Evolutionary conservation across 768 basidiomycete species (phyloP), one percentile per base, ranked within the genome.

Genomic region (Naematelia encephala): DNA sequence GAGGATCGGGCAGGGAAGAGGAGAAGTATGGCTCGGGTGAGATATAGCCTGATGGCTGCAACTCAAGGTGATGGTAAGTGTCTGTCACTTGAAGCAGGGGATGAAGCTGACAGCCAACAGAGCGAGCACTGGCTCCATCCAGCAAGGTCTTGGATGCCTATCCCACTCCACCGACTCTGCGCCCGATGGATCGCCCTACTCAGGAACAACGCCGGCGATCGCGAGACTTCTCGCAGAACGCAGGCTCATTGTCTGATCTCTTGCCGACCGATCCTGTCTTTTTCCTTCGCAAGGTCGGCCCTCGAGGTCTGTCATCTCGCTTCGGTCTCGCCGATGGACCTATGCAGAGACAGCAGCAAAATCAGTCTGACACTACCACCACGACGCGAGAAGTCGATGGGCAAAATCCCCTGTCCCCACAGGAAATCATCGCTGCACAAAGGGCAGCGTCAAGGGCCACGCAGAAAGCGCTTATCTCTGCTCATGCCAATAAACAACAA

Each of bases 371-470:
- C 19, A 57, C 16, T 25, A 28, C 46, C 22, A 28, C 46, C 22
- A 27, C 16, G 14, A 14, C 54, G 14, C 4, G 23, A 12, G 28
- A 25, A 12, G 42, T 42, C 14, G 51, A 58, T 25, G 30, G 27
- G n/a, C 21, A 46, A 57, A 53, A 53, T 11, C 42, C 60, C 0
- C 69, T 78, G 61, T 89, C 90, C 2, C 83, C 86, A 22, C 89
- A 90, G 63, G 91, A 96, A 66, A 88, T 96, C 68, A 96, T 97
- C 57, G 90, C 89, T 12, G 91, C 91, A 4, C 94, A 97, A 72
- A 85, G 93, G 4, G 89, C 88, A 1, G 89, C 86, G 0, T 86
- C 84, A 5, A 83, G 90, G 11, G 93, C 91, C 0, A 93, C 86
- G 61, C 93, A 88, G 70, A 82, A 88, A 39, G 87, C 87, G 5